These are phyloP conservation scores for Pythium biforme DNA, from an alignment of 352 stramenopile genomes.

Conservation along the genomic window DNA sequence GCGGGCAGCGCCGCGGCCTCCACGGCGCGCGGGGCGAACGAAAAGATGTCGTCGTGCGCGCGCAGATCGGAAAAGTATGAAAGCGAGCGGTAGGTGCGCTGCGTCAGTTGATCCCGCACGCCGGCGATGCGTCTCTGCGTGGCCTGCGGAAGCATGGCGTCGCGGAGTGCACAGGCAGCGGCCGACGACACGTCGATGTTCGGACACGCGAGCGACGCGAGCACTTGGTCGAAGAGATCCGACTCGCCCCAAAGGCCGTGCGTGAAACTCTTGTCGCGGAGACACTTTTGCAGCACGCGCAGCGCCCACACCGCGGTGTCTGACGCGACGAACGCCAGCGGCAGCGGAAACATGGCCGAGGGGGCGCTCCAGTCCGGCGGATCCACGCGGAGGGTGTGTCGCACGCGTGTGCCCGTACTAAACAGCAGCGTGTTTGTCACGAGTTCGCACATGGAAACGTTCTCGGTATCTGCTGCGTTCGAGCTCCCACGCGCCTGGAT, in stretches of 20 bases:
- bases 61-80: slow-evolving; percentile 11
- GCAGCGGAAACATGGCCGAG: slow-evolving; percentile 10
- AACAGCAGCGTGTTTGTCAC: slow-evolving; percentile 2
- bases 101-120: neutral
- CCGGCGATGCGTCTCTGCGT: slow-evolving; percentile 3
- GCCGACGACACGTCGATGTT: slow-evolving; percentile 14
- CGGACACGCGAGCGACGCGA: slow-evolving; percentile 12
- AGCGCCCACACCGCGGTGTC: slow-evolving; percentile 17
- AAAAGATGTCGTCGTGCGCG: slow-evolving; percentile 10
- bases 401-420: neutral
- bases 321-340: neutral
- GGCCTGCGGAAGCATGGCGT: slow-evolving; percentile 2
- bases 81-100: slow-evolving; percentile 11
- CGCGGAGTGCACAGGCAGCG: slow-evolving; percentile 6
- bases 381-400: neutral
- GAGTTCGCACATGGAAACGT: neutral
- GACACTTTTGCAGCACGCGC: slow-evolving; percentile 11
- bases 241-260: slow-evolving; percentile 5
- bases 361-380: slow-evolving; percentile 5
- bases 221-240: slow-evolving; percentile 21
- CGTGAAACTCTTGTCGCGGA: slow-evolving; percentile 7
- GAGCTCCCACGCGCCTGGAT: neutral
- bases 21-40: neutral
- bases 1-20: slow-evolving; percentile 1
- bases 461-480: too few species aligned